phyloP scores from a whole-genome alignment of 1,139 yeast species.

The Arxiozyma slooffiae region DNA sequence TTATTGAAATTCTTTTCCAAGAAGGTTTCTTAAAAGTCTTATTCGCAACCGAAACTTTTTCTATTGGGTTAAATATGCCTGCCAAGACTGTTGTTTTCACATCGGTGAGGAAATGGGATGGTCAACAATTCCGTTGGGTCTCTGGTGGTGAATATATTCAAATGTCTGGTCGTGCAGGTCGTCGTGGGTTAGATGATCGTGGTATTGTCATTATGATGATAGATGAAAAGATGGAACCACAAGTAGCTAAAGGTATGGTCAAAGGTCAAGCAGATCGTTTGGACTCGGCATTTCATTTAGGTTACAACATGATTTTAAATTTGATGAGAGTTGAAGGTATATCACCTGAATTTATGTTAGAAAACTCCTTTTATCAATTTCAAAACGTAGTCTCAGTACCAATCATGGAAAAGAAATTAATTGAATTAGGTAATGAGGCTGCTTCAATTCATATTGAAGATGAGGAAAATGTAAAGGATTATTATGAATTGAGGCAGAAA shows the following conservation, averaged over 20 bases:
- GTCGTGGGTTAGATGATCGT: conserved; percentile 97
- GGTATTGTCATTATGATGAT: conserved; percentile 99
- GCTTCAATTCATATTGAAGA: conserved; percentile 54
- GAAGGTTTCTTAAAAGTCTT: conserved; percentile 90
- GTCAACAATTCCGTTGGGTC: conserved; percentile 94
- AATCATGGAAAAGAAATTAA: conserved; percentile 55
- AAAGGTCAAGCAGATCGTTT: conserved; percentile 95
- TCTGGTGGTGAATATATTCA: conserved; percentile 99
- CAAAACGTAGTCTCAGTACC: conserved; percentile 92
- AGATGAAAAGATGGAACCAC: conserved; percentile 98
- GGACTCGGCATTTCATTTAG: conserved; percentile 93
- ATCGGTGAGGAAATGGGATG: conserved; percentile 97
- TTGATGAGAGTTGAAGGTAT: conserved; percentile 95
- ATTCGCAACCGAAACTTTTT: conserved; percentile 96
- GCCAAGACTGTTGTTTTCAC: conserved; percentile 98
- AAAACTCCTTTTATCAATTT: conserved; percentile 86
- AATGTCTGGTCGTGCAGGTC: conserved; percentile 99
- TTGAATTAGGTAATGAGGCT: conserved; percentile 42
- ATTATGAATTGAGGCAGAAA: conserved; percentile 70
- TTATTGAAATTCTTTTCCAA: conserved; percentile 91
- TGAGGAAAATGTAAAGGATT: conserved; percentile 64
- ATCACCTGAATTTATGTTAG: conserved; percentile 95
- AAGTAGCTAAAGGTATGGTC: conserved; percentile 98
- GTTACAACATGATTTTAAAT: conserved; percentile 94
- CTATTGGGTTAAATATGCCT: conserved; percentile 96